Percentiles rank a stretch among this genome's conserved stretches.
Conservation (phyloP, 305 asterid species). For the Plantago coronopus region DNA sequence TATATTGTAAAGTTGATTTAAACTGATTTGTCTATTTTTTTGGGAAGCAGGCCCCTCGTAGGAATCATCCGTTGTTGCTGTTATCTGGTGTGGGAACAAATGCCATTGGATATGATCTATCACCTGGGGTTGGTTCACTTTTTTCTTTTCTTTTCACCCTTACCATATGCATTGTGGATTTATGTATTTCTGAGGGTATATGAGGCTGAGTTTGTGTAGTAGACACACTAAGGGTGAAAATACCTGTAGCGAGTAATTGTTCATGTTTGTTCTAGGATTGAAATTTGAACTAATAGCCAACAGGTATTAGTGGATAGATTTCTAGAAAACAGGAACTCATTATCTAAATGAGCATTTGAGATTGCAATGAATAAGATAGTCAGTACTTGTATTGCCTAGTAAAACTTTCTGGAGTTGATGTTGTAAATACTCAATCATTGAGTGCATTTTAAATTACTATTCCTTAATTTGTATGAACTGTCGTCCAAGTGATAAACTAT, state of each 20-base stretch:
- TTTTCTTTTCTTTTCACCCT: constrained; percentile 1
- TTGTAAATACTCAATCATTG: too few relatives aligned
- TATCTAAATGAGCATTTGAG: too few relatives aligned
- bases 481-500: too few relatives aligned
- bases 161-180: constrained; percentile 3
- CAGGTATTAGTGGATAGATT: too few relatives aligned
- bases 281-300: background rate
- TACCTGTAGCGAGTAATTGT: background rate
- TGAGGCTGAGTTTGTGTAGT: background rate
- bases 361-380: too few relatives aligned
- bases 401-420: too few relatives aligned
- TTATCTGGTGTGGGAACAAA: constrained; percentile 91
- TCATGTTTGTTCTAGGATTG: background rate
- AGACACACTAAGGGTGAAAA: background rate
- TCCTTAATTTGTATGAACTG: too few relatives aligned
- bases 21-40: background rate
- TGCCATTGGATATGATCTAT: constrained; percentile 92
- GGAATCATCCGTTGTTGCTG: constrained; percentile 83
- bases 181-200: background rate
- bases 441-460: too few relatives aligned
- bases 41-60: constrained; percentile 61
- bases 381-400: too few relatives aligned
- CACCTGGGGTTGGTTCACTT: constrained; percentile 67
- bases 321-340: too few relatives aligned
- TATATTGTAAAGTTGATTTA: background rate